These are phyloP conservation scores for Coniella vitis DNA, from an alignment of 2,329 filamentous ascomycete species.

Conservation along the genomic window DNA sequence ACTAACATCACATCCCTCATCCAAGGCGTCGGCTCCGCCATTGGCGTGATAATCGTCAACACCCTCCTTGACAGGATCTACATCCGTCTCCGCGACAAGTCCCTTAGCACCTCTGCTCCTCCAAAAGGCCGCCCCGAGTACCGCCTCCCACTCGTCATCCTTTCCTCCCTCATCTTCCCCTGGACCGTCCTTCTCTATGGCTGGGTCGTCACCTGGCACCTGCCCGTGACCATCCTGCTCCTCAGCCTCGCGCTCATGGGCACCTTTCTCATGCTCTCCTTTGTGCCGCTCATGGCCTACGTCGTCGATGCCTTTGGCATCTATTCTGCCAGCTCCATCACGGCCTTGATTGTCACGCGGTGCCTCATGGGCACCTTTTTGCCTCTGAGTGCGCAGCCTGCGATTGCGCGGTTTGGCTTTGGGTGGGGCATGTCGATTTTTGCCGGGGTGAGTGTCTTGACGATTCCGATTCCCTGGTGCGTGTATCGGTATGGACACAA, in stretches of 20 bases:
- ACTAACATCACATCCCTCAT: too few relatives aligned
- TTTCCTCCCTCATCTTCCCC: slow-evolving; percentile 40
- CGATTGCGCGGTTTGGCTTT: slow-evolving; percentile 42
- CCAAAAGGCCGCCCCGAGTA: slow-evolving; percentile 41
- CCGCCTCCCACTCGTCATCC: slow-evolving; percentile 45
- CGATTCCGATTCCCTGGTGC: slow-evolving; percentile 45
- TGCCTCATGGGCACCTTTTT: slow-evolving; percentile 52
- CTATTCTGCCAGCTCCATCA: slow-evolving; percentile 51
- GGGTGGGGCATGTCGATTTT: slow-evolving; percentile 44
- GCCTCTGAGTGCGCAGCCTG: slow-evolving; percentile 42
- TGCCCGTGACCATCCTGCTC: slow-evolving; percentile 38
- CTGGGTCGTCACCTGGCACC: slow-evolving; percentile 38
- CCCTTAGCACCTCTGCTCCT: slow-evolving; percentile 22
- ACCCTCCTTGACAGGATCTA: slow-evolving; percentile 46
- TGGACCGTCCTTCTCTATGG: slow-evolving; percentile 40
- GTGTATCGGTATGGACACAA: slow-evolving; percentile 42
- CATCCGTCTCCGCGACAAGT: slow-evolving; percentile 34
- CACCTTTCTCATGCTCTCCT: slow-evolving; percentile 35
- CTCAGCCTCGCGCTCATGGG: slow-evolving; percentile 38
- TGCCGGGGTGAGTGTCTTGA: slow-evolving; percentile 31
- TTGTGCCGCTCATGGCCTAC: slow-evolving; percentile 47
- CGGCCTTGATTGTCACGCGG: slow-evolving; percentile 47
- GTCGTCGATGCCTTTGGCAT: slow-evolving; percentile 50
- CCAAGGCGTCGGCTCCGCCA: slow-evolving; percentile 40
- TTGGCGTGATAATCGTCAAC: slow-evolving; percentile 45